A percentile compares a stretch with the other conserved stretches of the same genome.
These are phyloP conservation scores for Boletus mariae DNA, from an alignment of 1,284 basidiomycete genomes.

Conservation along the genomic window DNA sequence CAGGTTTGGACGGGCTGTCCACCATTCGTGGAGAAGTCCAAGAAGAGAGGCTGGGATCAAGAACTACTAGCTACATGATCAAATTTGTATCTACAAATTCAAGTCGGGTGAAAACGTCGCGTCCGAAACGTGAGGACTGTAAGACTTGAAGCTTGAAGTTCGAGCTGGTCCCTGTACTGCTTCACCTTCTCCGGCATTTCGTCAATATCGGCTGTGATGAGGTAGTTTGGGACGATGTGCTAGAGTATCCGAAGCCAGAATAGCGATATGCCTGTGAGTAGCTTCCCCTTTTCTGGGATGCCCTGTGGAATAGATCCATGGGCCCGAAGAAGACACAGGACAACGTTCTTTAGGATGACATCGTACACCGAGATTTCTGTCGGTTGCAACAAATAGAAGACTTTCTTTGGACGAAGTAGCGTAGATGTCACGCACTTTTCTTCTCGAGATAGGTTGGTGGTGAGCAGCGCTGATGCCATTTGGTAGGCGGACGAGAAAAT, in stretches of 20 bases:
- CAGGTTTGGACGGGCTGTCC: conserved; percentile 8
- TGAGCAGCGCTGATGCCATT: conserved; percentile 41
- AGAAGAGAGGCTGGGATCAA: neutral
- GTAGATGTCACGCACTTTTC: conserved; percentile 95
- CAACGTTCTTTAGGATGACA: conserved; percentile 87
- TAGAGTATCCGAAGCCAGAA: conserved; percentile 93
- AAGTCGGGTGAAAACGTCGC: too few relatives aligned
- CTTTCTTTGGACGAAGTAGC: conserved; percentile 61
- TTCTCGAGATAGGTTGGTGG: conserved; percentile 70
- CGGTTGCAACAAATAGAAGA: conserved; percentile 92
- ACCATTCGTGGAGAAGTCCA: conserved; percentile 11
- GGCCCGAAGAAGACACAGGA: neutral
- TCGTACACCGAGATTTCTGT: conserved; percentile 97
- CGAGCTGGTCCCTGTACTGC: conserved; percentile 68
- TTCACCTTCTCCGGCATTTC: conserved; percentile 74
- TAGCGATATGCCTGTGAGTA: conserved; percentile 88
- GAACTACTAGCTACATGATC: neutral
- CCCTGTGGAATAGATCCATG: conserved; percentile 51
- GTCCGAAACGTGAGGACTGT: too few relatives aligned
- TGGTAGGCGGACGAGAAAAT: neutral
- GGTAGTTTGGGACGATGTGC: conserved; percentile 82
- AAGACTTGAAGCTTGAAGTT: conserved; percentile 21
- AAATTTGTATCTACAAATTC: conserved; percentile 3
- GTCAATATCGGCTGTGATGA: conserved; percentile 71
- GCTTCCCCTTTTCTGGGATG: conserved; percentile 89